phyloP scores from a whole-genome alignment of 192 early-diverging fungal species.

The Coemansia sp. region DNA sequence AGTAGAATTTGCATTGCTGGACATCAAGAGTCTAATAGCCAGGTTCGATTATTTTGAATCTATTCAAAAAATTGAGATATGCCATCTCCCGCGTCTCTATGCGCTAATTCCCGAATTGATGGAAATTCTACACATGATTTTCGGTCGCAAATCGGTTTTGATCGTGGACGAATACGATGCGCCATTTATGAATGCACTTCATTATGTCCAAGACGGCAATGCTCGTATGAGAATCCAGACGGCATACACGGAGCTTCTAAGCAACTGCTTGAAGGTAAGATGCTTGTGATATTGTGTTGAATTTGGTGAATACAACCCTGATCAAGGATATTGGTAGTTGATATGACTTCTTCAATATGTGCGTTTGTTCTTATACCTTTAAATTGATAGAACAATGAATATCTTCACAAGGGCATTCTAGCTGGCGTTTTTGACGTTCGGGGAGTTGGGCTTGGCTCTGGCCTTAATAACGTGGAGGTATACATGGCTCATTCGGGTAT shows the following conservation, averaged over 20 bases:
- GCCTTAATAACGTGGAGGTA: conserved; percentile 5
- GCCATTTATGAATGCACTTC: background rate
- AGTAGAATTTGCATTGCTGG: no score
- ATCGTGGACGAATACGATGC: conserved; percentile 3
- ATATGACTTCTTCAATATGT: background rate
- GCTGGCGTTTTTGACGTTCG: conserved; percentile 11
- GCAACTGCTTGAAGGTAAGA: background rate
- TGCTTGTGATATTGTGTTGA: no score
- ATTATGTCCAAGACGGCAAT: background rate
- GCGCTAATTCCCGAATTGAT: background rate
- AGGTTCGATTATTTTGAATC: no score
- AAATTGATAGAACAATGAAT: conserved; percentile 1
- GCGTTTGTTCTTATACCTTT: background rate
- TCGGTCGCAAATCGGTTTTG: background rate
- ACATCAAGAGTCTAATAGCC: no score
- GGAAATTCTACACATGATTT: background rate
- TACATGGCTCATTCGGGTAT: conserved; percentile 6
- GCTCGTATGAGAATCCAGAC: background rate
- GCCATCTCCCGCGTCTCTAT: background rate
- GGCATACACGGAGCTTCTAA: background rate
- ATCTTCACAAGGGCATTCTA: background rate
- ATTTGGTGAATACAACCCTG: no score
- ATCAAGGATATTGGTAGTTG: no score
- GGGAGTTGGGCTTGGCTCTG: conserved; percentile 1
- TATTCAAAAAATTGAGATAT: no score